Conservation (phyloP, 2,329 filamentous ascomycete genomes). For the Tolypocladium endophyticum region DNA sequence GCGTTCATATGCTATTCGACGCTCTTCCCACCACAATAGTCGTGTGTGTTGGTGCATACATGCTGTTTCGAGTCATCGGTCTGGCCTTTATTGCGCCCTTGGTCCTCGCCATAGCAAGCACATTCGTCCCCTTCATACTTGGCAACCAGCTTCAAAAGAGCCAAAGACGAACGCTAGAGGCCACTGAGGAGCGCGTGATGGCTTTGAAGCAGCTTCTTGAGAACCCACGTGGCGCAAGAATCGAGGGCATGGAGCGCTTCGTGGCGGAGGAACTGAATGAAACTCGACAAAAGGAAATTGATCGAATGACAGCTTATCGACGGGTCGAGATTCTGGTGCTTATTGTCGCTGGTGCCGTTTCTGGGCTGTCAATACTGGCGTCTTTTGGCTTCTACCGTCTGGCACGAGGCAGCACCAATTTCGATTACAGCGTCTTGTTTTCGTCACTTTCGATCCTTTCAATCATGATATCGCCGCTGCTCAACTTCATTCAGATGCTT, state of each 20-base stretch:
- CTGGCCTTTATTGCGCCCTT: neutral
- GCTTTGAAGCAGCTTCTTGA: neutral
- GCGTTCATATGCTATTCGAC: neutral
- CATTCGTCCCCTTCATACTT: neutral
- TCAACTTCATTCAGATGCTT: slow-evolving; percentile 1
- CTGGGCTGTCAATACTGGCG: neutral
- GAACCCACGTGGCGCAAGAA: neutral
- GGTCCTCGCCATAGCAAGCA: neutral
- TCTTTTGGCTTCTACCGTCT: neutral
- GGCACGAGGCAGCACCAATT: neutral
- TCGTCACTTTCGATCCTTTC: neutral
- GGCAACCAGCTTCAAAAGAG: neutral
- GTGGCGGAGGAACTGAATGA: neutral
- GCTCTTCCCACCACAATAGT: neutral
- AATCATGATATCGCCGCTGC: slow-evolving; percentile 1
- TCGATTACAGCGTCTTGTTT: neutral
- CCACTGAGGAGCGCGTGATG: neutral
- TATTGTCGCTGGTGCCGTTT: neutral
- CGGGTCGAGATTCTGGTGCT: neutral
- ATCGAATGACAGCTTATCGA: neutral
- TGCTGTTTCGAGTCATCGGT: neutral
- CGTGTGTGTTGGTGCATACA: neutral
- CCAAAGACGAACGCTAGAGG: neutral
- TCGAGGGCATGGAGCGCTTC: neutral
- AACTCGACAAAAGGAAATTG: neutral